phyloP scores from a whole-genome alignment of 345 rosid species.

The Eucalyptus guilfoylei region DNA sequence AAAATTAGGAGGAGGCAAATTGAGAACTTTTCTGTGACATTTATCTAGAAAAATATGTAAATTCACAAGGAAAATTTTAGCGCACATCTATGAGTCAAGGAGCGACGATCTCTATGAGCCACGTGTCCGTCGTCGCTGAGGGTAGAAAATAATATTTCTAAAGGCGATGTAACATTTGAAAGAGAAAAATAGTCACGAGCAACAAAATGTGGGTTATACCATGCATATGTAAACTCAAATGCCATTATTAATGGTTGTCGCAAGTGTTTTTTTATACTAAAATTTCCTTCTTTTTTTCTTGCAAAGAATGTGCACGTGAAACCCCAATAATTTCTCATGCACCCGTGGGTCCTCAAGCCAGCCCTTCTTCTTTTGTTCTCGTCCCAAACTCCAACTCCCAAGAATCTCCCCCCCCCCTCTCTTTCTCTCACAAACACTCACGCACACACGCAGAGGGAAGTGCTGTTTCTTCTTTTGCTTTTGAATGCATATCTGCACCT shows the following conservation, averaged over 20 bases:
- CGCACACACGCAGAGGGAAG: not conserved
- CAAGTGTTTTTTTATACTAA: not conserved
- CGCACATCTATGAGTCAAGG: not conserved
- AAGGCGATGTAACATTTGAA: not conserved
- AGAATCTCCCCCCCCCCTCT: conserved; percentile 7
- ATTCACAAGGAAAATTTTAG: not conserved
- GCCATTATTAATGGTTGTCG: not conserved
- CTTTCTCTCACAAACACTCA: not conserved
- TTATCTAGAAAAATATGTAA: not conserved
- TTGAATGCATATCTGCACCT: not conserved
- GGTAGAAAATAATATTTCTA: not conserved
- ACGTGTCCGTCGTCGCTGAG: not conserved
- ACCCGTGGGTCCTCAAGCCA: conserved; percentile 34
- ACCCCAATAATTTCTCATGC: conserved; percentile 58
- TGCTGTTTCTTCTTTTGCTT: not conserved
- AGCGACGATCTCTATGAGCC: not conserved
- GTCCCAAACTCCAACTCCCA: conserved; percentile 24
- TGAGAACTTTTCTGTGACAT: not conserved
- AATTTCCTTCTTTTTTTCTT: not conserved
- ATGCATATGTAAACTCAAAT: not conserved
- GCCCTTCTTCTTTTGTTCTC: conserved; percentile 50
- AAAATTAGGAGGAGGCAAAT: not conserved
- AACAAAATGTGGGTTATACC: not conserved
- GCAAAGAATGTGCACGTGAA: conserved; percentile 38
- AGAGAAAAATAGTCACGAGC: not conserved